Conservation (phyloP, 441 rosid species). For the Bocquillonia castaneifolia region DNA sequence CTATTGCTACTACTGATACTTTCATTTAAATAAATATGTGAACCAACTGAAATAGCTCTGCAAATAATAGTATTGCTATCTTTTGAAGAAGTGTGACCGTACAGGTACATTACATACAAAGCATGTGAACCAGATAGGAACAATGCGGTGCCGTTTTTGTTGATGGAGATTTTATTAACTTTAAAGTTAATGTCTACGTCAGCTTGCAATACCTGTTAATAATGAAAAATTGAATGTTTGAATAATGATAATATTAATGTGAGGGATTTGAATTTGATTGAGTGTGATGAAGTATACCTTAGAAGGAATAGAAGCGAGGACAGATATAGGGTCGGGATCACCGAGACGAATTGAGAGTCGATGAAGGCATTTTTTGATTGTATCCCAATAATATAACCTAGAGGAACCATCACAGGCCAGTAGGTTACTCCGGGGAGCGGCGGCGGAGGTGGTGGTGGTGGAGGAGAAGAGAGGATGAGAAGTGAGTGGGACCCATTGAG, state of each 20-base stretch:
- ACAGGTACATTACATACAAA: constrained; percentile 67
- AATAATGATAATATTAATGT: too few relatives aligned
- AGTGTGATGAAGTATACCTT: constrained; percentile 38
- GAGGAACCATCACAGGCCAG: constrained; percentile 87
- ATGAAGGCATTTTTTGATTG: constrained; percentile 47
- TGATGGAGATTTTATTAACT: constrained; percentile 69
- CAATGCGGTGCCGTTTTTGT: constrained; percentile 72
- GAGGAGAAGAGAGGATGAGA: constrained; percentile 61
- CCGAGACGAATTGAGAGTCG: constrained; percentile 76
- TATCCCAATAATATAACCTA: constrained; percentile 70
- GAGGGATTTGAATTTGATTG: too few relatives aligned
- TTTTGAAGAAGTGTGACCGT: constrained; percentile 53
- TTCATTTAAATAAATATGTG: constrained; percentile 55
- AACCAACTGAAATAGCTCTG: constrained; percentile 77
- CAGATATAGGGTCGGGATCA: constrained; percentile 73
- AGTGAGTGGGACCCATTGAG: constrained; percentile 71
- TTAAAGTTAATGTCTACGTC: constrained; percentile 48
- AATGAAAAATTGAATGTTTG: too few relatives aligned
- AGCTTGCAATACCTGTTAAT: constrained; percentile 59
- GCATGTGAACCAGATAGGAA: constrained; percentile 63
- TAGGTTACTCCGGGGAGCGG: constrained; percentile 40
- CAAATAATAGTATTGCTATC: constrained; percentile 51
- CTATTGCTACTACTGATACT: too few relatives aligned
- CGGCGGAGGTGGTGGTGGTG: constrained; percentile 13
- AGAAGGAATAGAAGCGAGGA: constrained; percentile 76